Conservation (phyloP, 352 stramenopile genomes). For the Globisporangium barbulae region DNA sequence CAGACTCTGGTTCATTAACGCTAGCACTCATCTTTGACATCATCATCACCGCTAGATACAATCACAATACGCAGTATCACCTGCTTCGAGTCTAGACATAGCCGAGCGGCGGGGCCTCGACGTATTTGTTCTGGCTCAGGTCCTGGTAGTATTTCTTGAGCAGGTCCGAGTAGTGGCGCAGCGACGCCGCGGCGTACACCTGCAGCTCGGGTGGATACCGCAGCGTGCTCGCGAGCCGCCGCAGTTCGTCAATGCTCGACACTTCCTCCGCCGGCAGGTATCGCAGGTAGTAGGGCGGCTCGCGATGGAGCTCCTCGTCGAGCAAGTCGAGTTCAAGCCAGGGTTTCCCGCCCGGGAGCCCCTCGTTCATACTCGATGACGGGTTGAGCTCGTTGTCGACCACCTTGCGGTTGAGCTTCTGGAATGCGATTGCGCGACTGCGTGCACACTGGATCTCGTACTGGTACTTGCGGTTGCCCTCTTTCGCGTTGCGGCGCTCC, state of each 20-base stretch:
- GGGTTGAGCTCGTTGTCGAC: slow-evolving; percentile 28
- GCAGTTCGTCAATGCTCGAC: slow-evolving; percentile 53
- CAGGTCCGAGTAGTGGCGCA: slow-evolving; percentile 61
- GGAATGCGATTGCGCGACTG: slow-evolving; percentile 50
- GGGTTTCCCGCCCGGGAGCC: slow-evolving; percentile 47
- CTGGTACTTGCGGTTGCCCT: slow-evolving; percentile 65
- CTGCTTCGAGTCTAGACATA: slow-evolving; percentile 27
- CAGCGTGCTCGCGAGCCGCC: slow-evolving; percentile 46
- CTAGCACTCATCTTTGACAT: not conserved
- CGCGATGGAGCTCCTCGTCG: slow-evolving; percentile 48
- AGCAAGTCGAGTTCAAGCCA: slow-evolving; percentile 57
- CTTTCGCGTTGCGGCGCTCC: slow-evolving; percentile 48
- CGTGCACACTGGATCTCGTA: slow-evolving; percentile 42
- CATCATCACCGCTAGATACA: not conserved
- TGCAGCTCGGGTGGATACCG: slow-evolving; percentile 53
- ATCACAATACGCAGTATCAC: not conserved
- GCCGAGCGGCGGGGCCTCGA: slow-evolving; percentile 50
- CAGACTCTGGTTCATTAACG: not conserved
- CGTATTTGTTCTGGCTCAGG: slow-evolving; percentile 35
- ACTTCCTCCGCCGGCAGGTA: slow-evolving; percentile 67
- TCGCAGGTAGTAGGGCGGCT: slow-evolving; percentile 71
- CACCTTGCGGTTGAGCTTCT: slow-evolving; percentile 42
- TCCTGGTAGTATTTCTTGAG: slow-evolving; percentile 70
- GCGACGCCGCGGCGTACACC: slow-evolving; percentile 53
- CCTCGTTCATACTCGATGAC: slow-evolving; percentile 47